Conservation (phyloP, 2,329 filamentous ascomycete genomes). For the Teratosphaeria nubilosa region DNA sequence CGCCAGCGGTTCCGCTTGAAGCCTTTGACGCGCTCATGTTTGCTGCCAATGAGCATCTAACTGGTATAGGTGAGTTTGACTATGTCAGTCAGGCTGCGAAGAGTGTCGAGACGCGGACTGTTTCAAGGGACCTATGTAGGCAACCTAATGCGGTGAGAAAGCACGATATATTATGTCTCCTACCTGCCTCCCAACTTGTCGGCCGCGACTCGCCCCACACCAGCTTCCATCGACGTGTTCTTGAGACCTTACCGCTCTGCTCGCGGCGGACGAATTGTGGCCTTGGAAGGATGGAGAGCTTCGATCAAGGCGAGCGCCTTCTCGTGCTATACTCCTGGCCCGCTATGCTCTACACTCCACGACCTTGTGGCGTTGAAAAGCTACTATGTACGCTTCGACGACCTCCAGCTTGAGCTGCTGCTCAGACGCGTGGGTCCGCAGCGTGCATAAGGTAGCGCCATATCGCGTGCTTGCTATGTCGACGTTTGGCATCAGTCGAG, state of each 20-base stretch:
- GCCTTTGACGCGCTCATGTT: slow-evolving; percentile 22
- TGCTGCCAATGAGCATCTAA: slow-evolving; percentile 14
- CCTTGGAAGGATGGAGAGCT: neutral
- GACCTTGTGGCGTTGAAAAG: too few relatives aligned
- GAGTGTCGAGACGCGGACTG: neutral
- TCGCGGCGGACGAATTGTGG: neutral
- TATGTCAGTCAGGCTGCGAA: neutral
- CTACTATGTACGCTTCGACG: neutral
- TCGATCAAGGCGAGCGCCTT: too few relatives aligned
- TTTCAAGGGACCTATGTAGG: too few relatives aligned
- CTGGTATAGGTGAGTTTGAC: neutral
- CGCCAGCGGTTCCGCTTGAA: slow-evolving; percentile 21
- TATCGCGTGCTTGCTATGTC: neutral
- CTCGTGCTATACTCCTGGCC: too few relatives aligned
- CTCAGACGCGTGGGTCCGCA: neutral
- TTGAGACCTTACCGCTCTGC: too few relatives aligned
- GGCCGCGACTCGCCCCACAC: neutral
- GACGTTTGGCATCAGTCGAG: neutral
- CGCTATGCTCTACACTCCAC: too few relatives aligned
- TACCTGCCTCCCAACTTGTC: neutral
- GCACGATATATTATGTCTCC: neutral
- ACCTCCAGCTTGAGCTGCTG: neutral
- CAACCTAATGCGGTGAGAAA: neutral
- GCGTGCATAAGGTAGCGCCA: neutral
- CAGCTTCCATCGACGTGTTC: neutral